A percentile compares a stretch with the other conserved stretches of the same genome.
Evolutionary conservation across 805 yeast genomes (phyloP).

Genomic region (Saccharomycopsis selenospora): DNA sequence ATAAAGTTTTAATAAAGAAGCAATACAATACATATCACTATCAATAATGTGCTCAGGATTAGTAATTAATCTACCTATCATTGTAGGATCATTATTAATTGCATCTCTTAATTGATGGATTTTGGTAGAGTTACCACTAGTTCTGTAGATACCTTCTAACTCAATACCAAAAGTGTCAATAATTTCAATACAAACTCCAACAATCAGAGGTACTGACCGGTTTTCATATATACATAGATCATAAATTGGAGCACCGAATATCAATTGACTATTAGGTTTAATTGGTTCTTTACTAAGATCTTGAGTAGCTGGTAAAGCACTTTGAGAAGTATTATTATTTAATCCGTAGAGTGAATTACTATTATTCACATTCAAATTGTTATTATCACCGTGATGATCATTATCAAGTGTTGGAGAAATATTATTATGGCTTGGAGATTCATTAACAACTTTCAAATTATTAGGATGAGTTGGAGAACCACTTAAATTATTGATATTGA

Average conservation of each 20-base stretch:
- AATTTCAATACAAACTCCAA: constrained; percentile 78
- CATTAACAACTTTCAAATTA: not conserved
- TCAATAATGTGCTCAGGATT: constrained; percentile 55
- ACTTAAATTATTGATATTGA: not conserved
- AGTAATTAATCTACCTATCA: constrained; percentile 42
- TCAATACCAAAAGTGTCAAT: constrained; percentile 80
- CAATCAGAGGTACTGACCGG: constrained; percentile 87
- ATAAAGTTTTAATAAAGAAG: constrained; percentile 76
- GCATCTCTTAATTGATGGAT: constrained; percentile 65
- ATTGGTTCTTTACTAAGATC: constrained; percentile 9
- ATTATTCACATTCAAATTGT: not conserved
- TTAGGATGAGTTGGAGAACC: not conserved
- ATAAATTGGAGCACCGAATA: constrained; percentile 84
- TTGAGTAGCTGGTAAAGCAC: constrained; percentile 14
- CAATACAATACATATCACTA: constrained; percentile 81
- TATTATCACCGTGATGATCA: not conserved
- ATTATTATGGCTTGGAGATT: not conserved
- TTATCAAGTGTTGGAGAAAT: not conserved
- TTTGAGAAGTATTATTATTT: constrained; percentile 6
- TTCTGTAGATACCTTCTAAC: constrained; percentile 83
- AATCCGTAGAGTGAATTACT: not conserved
- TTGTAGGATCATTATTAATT: constrained; percentile 70
- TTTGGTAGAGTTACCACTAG: constrained; percentile 69
- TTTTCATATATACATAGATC: constrained; percentile 72
- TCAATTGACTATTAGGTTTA: constrained; percentile 23